Evolutionary conservation across 345 rosid species (phyloP).

Genomic region (Punica granatum): DNA sequence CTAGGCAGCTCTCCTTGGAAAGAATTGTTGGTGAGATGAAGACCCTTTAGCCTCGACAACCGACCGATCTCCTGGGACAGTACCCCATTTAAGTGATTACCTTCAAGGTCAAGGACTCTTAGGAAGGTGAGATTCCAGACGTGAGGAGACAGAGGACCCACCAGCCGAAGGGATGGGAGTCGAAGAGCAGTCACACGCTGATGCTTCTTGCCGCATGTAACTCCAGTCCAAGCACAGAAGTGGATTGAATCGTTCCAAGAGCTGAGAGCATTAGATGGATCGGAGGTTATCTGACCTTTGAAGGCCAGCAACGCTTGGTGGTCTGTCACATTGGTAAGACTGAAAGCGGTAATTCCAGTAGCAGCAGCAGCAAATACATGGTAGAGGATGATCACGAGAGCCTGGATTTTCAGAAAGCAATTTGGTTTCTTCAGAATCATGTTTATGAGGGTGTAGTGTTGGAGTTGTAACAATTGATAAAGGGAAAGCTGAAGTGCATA

Average conservation of each 20-base stretch:
- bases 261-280: conserved; percentile 8
- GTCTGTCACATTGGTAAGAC: conserved; percentile 6
- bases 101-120: not conserved
- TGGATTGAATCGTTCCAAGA: conserved; percentile 16
- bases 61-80: conserved; percentile 15
- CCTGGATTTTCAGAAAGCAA: not conserved
- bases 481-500: not conserved
- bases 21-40: conserved; percentile 9
- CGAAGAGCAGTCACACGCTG: conserved; percentile 9
- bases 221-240: conserved; percentile 13
- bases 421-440: not conserved
- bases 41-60: conserved; percentile 6
- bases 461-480: not conserved
- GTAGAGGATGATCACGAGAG: not conserved
- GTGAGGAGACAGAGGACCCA: conserved; percentile 15
- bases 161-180: not conserved
- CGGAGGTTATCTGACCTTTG: conserved; percentile 5
- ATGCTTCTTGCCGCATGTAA: conserved; percentile 5
- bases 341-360: not conserved
- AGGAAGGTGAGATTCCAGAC: conserved; percentile 21
- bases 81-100: conserved; percentile 11
- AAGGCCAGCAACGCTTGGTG: conserved; percentile 11
- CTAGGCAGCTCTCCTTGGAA: conserved; percentile 10
- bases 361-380: not conserved
- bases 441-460: not conserved